Conservation (phyloP, 2,329 filamentous ascomycete genomes). For the Beauveria bassiana region DNA sequence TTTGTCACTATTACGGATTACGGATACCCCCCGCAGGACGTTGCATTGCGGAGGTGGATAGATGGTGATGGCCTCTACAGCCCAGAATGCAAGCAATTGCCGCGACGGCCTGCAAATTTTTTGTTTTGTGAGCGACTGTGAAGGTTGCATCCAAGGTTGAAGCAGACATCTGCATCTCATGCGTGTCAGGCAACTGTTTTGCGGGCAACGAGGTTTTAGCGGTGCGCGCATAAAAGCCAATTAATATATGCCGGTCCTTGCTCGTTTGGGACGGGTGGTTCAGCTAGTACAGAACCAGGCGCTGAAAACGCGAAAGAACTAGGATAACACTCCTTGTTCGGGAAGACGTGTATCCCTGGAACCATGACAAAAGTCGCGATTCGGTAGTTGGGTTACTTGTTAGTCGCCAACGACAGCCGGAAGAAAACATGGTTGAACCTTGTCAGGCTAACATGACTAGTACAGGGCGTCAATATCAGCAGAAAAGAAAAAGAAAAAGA, state of each 20-base stretch:
- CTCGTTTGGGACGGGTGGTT: not conserved
- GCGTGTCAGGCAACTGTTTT: too few species aligned
- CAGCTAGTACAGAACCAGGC: not conserved
- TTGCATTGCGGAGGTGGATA: too few species aligned
- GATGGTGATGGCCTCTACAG: too few species aligned
- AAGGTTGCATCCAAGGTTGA: not conserved
- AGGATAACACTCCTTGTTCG: too few species aligned
- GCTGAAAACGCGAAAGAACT: not conserved
- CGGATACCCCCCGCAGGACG: too few species aligned
- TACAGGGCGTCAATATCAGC: too few species aligned
- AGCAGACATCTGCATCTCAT: too few species aligned
- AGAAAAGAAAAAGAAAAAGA: not conserved
- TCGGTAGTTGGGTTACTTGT: not conserved
- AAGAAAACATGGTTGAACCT: not conserved
- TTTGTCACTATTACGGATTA: too few species aligned
- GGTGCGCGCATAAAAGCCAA: not conserved
- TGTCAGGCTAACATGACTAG: not conserved
- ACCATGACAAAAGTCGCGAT: not conserved
- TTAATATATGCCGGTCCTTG: not conserved
- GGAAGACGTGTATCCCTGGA: too few species aligned
- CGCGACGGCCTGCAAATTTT: too few species aligned
- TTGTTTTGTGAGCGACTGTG: not conserved
- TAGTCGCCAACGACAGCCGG: not conserved
- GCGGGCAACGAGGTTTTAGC: too few species aligned
- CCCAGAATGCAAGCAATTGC: too few species aligned